Evolutionary conservation across 805 yeast species (phyloP).

Genomic region (Schwanniomyces sp.): DNA sequence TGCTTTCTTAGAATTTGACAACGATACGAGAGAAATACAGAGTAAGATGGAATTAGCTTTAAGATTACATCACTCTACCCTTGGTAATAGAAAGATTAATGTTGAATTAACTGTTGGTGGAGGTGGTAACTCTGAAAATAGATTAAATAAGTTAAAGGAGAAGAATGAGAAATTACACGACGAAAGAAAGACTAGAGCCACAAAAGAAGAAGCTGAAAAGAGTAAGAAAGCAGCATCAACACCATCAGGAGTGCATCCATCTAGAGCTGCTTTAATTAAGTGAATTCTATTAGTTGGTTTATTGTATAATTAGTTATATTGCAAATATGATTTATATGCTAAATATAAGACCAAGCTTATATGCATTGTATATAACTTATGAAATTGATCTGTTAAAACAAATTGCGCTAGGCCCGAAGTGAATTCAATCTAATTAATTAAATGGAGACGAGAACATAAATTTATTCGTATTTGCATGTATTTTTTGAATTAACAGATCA

Average conservation of each 20-base stretch:
- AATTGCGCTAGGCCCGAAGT: background rate
- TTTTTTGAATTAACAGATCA: constrained; percentile 10
- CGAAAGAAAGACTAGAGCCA: constrained; percentile 63
- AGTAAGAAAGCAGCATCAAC: constrained; percentile 4
- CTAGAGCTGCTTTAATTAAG: constrained; percentile 54
- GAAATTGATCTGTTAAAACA: background rate
- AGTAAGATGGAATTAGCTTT: constrained; percentile 82
- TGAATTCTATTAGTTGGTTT: constrained; percentile 2
- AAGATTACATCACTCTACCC: constrained; percentile 72
- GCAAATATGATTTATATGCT: background rate
- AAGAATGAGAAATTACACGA: constrained; percentile 76
- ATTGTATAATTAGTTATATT: constrained; percentile 1
- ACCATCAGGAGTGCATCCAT: constrained; percentile 53
- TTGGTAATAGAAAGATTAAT: constrained; percentile 77
- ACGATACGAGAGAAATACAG: constrained; percentile 60
- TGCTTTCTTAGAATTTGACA: constrained; percentile 83
- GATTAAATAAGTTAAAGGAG: constrained; percentile 66
- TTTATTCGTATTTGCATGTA: background rate
- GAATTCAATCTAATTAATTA: background rate
- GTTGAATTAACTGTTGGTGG: constrained; percentile 98
- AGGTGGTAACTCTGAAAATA: constrained; percentile 80
- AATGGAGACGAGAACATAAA: background rate
- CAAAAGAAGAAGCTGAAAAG: constrained; percentile 17
- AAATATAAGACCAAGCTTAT: constrained; percentile 1
- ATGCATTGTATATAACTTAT: background rate